Conservation (phyloP, 306 rosid species). For the Sicyos baderoa region DNA sequence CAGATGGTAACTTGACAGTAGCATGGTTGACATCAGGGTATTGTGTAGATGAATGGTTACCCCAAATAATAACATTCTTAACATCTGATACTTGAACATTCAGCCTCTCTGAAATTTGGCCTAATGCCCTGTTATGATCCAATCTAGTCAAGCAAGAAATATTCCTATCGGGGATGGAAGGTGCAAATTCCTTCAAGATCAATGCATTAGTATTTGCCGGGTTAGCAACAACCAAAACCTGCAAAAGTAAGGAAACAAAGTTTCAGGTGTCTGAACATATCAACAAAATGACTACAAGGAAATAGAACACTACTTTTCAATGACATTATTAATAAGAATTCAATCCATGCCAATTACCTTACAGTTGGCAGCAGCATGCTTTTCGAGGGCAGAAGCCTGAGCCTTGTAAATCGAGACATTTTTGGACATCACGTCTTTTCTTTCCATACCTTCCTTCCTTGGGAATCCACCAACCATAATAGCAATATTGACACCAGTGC, state of each 20-base stretch:
- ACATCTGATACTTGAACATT: conserved; percentile 76
- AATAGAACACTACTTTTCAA: neutral
- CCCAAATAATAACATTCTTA: conserved; percentile 92
- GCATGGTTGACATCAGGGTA: conserved; percentile 51
- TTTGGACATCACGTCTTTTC: conserved; percentile 93
- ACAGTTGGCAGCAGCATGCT: conserved; percentile 91
- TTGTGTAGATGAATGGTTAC: conserved; percentile 71
- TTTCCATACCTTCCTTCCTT: conserved; percentile 97
- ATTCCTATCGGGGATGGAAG: conserved; percentile 38
- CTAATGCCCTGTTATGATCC: conserved; percentile 95
- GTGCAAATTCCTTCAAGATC: conserved; percentile 96
- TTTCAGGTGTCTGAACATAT: neutral
- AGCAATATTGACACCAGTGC: conserved; percentile 82
- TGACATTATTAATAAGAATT: too few species aligned
- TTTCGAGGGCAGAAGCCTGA: conserved; percentile 92
- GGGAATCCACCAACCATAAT: conserved; percentile 99
- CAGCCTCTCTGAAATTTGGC: conserved; percentile 89
- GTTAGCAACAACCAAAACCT: conserved; percentile 98
- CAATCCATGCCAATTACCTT: conserved; percentile 38
- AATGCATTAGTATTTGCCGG: conserved; percentile 97
- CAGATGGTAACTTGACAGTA: conserved; percentile 62
- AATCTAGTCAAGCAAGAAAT: conserved; percentile 71
- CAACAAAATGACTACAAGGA: neutral
- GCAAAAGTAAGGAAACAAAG: conserved; percentile 25
- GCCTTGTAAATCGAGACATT: conserved; percentile 90